These are phyloP conservation scores for Avena insularis DNA, from an alignment of 176 grass and related monocot species.

Conservation along the genomic window DNA sequence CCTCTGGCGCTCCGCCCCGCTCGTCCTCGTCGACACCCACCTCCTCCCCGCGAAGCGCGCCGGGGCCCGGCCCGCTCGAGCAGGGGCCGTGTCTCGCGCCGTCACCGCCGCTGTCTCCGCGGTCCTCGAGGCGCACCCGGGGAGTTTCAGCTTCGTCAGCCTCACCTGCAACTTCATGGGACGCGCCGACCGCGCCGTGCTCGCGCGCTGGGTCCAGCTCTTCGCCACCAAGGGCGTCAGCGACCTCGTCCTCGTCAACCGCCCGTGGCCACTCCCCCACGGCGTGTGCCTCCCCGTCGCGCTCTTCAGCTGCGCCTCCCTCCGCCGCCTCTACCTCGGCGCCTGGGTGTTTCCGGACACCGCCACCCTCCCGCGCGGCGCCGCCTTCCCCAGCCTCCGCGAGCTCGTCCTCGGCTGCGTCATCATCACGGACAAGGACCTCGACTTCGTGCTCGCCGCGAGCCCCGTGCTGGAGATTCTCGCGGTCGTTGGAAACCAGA, in stretches of 20 bases:
- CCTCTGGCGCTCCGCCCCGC: conserved; percentile 17
- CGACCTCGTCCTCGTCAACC: conserved; percentile 34
- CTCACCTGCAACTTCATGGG: conserved; percentile 18
- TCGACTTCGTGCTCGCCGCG: conserved; percentile 21
- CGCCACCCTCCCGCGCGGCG: neutral
- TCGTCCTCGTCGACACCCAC: conserved; percentile 39
- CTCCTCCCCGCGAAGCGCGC: conserved; percentile 17
- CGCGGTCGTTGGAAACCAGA: neutral
- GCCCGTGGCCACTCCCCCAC: neutral
- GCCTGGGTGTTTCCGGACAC: conserved; percentile 31
- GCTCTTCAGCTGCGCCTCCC: conserved; percentile 24
- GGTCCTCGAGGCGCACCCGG: conserved; percentile 32
- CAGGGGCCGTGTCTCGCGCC: neutral
- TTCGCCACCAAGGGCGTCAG: conserved; percentile 34
- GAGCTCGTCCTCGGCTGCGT: conserved; percentile 14
- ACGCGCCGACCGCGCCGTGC: neutral
- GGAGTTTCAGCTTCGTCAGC: conserved; percentile 38
- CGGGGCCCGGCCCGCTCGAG: neutral
- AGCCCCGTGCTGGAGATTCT: conserved; percentile 34
- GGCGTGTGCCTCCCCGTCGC: neutral
- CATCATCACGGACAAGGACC: neutral
- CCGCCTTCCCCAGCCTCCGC: neutral
- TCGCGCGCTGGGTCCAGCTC: conserved; percentile 19
- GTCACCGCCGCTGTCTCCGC: neutral
- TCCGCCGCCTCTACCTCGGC: conserved; percentile 20